phyloP scores from a whole-genome alignment of 2,329 filamentous ascomycete genomes.

The Malbranchea zuffiana region DNA sequence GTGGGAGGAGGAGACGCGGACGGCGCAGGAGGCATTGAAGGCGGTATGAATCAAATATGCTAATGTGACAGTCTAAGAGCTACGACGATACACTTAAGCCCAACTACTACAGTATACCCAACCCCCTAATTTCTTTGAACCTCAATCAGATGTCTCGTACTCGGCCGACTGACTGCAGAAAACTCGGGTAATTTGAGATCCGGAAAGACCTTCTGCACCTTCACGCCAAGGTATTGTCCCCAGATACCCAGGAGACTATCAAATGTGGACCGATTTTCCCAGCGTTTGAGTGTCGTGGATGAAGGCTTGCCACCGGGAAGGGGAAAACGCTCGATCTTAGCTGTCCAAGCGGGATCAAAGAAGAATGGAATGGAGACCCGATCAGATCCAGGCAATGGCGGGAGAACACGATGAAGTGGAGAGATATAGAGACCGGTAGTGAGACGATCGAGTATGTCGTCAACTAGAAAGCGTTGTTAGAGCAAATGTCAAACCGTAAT shows the following conservation, averaged over 20 bases:
- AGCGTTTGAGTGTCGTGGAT: conserved; percentile 8
- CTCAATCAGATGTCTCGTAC: conserved; percentile 5
- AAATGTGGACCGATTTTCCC: conserved; percentile 8
- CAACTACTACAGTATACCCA: background rate
- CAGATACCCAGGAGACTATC: conserved; percentile 8
- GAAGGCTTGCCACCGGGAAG: background rate
- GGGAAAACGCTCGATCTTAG: conserved; percentile 6
- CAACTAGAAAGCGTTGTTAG: conserved; percentile 2
- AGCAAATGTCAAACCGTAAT: background rate
- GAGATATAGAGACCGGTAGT: conserved; percentile 10
- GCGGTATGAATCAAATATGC: background rate
- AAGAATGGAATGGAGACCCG: conserved; percentile 5
- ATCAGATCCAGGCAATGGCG: background rate
- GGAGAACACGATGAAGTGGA: conserved; percentile 7
- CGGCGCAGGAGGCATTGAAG: conserved; percentile 6
- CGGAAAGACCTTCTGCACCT: conserved; percentile 8
- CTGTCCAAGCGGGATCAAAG: conserved; percentile 9
- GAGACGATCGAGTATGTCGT: conserved; percentile 8
- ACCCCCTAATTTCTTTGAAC: background rate
- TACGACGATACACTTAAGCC: too few relatives aligned
- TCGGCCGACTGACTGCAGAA: conserved; percentile 6
- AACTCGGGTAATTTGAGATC: conserved; percentile 3
- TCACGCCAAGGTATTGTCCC: conserved; percentile 10
- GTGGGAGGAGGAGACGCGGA: conserved; percentile 44
- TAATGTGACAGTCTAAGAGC: background rate